Percentiles rank a stretch among this genome's conserved stretches.
phyloP scores from a whole-genome alignment of 2,329 filamentous ascomycete genomes.

The Lasiodiplodia sp. region DNA sequence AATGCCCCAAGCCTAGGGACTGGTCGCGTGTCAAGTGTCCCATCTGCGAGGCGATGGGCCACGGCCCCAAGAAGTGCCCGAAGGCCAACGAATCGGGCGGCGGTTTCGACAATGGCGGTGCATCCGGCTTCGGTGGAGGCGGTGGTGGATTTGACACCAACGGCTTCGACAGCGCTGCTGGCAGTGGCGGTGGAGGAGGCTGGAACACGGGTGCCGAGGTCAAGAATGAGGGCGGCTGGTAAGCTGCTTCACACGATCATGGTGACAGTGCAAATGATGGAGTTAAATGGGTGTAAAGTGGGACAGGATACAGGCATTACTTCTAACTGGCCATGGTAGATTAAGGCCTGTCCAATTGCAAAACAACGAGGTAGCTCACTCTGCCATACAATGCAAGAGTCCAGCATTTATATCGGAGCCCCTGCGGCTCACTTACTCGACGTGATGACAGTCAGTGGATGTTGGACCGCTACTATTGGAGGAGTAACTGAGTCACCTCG shows the following conservation, averaged over 20 bases:
- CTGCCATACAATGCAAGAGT: slow-evolving; percentile 11
- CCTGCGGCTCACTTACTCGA: neutral
- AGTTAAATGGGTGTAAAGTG: neutral
- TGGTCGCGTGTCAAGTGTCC: slow-evolving; percentile 56
- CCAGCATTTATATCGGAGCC: neutral
- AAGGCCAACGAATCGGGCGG: slow-evolving; percentile 35
- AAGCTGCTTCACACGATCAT: neutral
- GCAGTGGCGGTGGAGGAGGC: slow-evolving; percentile 9
- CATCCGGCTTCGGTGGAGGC: slow-evolving; percentile 24
- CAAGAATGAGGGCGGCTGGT: neutral
- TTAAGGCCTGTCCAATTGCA: neutral
- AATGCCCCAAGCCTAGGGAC: slow-evolving; percentile 66
- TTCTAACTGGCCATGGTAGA: neutral
- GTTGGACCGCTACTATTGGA: neutral
- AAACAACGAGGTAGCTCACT: neutral
- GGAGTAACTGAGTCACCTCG: neutral
- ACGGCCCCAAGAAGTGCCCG: slow-evolving; percentile 41
- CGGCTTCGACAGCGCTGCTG: slow-evolving; percentile 19
- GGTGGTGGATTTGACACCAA: neutral
- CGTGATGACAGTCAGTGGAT: neutral
- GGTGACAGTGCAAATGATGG: neutral
- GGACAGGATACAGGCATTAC: neutral
- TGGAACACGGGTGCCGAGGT: slow-evolving; percentile 12
- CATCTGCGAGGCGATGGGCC: slow-evolving; percentile 46
- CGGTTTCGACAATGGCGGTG: slow-evolving; percentile 12